Evolutionary conservation across 1,139 yeast species (phyloP), one percentile per base, ranked within the genome.

Genomic region (Candida sp.): DNA sequence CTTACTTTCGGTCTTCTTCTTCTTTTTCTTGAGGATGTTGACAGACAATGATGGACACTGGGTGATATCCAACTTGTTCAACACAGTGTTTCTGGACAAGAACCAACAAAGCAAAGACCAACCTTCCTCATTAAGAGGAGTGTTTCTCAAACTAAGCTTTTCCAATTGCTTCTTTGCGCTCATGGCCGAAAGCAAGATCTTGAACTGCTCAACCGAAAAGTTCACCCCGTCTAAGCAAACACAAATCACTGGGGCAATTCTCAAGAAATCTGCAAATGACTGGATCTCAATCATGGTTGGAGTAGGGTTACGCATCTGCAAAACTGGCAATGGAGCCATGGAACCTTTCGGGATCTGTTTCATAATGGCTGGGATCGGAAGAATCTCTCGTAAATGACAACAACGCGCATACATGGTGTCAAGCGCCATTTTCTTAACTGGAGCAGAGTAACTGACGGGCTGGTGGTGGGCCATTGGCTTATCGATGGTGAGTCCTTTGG

Each of bases 101-200:
- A 88, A 88, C 83, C 88, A 85, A 56, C 91, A 86, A 35, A 88
- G 67, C 42, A 86, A 64, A 47, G 81, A 80, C 94, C 94, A 88
- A 6, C 94, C 96, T 52, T 81, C 82, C 7, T 72, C 72, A 63
- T 85, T 83, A 25, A 88, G 73, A 1, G 89, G 88, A 0, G 92
- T 86, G 62, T 88, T 88, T 65, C 94, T 77, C 53, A 88, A 71
- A 28, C 92, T 85, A 44, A 88, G 63, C 60, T 87, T 88, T 57
- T 85, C 89, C 50, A 88, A 67, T 57, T 84, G 85, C 4, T 73
- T 77, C 59, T 86, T 86, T 42, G 82, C 80, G 51, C 83, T 73
- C 69, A 88, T 72, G 1, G 94, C 81, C 46, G 88, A 73, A 44
- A 88, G 67, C 17, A 88, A 70, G 22, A 85, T 78, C 55, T 84